A percentile compares a stretch with the other conserved stretches of the same genome.
These are phyloP conservation scores for Xylaria sp. DNA, from an alignment of 2,329 filamentous ascomycete genomes.

Conservation along the genomic window DNA sequence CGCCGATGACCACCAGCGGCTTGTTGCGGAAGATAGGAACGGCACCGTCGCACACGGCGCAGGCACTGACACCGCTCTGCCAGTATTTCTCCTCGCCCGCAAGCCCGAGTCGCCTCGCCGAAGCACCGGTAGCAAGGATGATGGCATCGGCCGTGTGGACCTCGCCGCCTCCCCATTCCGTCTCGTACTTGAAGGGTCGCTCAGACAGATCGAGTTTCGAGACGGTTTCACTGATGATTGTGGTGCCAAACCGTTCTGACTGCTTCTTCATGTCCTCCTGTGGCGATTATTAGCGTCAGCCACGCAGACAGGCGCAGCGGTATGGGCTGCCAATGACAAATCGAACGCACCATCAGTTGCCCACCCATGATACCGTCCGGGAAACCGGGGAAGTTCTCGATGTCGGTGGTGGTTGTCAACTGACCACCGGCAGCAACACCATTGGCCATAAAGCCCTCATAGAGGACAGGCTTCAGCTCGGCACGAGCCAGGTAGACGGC, in stretches of 20 bases:
- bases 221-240: constrained; percentile 93
- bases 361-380: constrained; percentile 86
- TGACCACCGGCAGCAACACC: constrained; percentile 96
- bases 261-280: constrained; percentile 91
- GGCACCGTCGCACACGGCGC: constrained; percentile 96
- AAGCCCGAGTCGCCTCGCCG: constrained; percentile 83
- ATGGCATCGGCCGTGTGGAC: constrained; percentile 89
- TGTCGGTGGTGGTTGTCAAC: constrained; percentile 96
- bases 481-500: constrained; percentile 96
- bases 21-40: constrained; percentile 98
- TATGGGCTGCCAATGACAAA: background rate
- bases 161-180: constrained; percentile 85
- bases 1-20: constrained; percentile 93
- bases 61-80: constrained; percentile 96
- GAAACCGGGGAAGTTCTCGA: constrained; percentile 98
- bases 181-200: constrained; percentile 92
- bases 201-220: constrained; percentile 83
- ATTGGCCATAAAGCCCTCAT: constrained; percentile 98
- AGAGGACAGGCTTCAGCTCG: constrained; percentile 92
- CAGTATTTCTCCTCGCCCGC: constrained; percentile 94
- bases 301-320: background rate
- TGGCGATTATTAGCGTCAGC: background rate
- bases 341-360: constrained; percentile 77
- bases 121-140: constrained; percentile 95
- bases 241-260: constrained; percentile 89